These are phyloP conservation scores for Heterobasidion occidentale DNA, from an alignment of 1,284 basidiomycete genomes.

Conservation along the genomic window DNA sequence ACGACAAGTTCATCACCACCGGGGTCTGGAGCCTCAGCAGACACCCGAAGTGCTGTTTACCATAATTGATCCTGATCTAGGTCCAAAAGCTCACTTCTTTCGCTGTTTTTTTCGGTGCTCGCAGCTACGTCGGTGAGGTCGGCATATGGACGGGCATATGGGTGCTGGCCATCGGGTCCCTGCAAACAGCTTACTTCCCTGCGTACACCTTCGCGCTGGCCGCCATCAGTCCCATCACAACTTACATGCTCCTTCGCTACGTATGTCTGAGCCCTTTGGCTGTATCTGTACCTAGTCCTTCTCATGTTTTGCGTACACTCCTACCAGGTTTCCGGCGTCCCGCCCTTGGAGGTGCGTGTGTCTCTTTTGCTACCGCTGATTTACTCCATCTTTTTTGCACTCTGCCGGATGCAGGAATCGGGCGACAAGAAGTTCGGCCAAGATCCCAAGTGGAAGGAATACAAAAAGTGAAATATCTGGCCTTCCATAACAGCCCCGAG, in stretches of 20 bases:
- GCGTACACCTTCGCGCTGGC: slow-evolving; percentile 37
- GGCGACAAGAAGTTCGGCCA: slow-evolving; percentile 62
- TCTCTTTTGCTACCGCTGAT: not conserved
- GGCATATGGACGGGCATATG: slow-evolving; percentile 70
- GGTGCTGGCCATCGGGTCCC: slow-evolving; percentile 44
- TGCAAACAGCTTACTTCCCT: slow-evolving; percentile 40
- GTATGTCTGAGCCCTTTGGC: slow-evolving; percentile 17
- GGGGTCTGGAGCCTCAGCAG: slow-evolving; percentile 70
- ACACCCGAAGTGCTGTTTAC: slow-evolving; percentile 61
- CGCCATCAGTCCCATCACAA: slow-evolving; percentile 57
- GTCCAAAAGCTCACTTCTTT: not conserved
- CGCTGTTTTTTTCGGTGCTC: slow-evolving; percentile 1
- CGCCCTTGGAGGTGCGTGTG: slow-evolving; percentile 48
- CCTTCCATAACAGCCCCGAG: not conserved
- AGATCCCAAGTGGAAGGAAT: slow-evolving; percentile 59
- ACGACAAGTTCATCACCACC: slow-evolving; percentile 65
- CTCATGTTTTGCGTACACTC: not conserved
- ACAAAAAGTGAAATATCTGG: slow-evolving; percentile 42
- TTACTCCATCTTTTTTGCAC: not conserved
- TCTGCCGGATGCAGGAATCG: slow-evolving; percentile 21
- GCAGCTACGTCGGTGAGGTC: slow-evolving; percentile 73
- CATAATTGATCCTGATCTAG: not conserved
- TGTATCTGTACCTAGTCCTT: not conserved
- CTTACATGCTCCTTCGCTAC: slow-evolving; percentile 51
- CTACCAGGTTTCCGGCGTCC: slow-evolving; percentile 48